Base-by-base conservation (phyloP, 345 rosid species). In the Sisymbrium altissimum region DNA sequence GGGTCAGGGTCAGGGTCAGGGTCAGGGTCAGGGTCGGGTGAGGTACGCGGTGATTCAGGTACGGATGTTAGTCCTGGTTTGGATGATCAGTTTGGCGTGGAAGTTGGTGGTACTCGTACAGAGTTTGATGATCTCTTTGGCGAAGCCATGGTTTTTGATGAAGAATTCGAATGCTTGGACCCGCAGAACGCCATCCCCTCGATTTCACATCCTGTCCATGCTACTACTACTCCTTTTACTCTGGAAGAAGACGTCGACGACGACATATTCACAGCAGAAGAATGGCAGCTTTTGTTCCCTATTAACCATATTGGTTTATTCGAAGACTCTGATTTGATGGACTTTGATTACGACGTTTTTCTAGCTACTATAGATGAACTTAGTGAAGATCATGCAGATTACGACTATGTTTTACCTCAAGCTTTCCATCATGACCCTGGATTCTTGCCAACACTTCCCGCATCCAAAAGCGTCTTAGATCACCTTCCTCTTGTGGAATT, bases 381-480 rank as follows among this genome's bases (percentile, higher is more conserved):
- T 13, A 38, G 9, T 23, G 80, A 59, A 7, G 18, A 50, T 2
- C 2, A 23, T 2, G 53, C 53, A 32, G 78, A 71, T 7, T 53
- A 65, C 9, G 30, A 68, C n/a, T n/a, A n/a, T n/a, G n/a, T n/a
- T n/a, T n/a, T n/a, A n/a, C n/a, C n/a, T n/a, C n/a, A n/a, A 54
- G 36, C 72, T 17, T 59, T 74, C 15, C 79, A 72, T 19, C 60
- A 45, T 17, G 74, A 79, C 7, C 15, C 18, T 55, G 73, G 46
- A 6, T 8, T 45, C 23, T 71, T 14, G 46, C 86, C 81, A 35
- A 86, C 71, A n/a, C 96, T 90, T 15, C 92, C 98, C 0, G 96
- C 98, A 7, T 83, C 96, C 1, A 83, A 73, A 76, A 87, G 76
- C 15, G 84, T 77, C 5, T 83, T 94, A 32, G 86, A 86, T 60